These are phyloP conservation scores for Trichomonas vaginalis DNA, from an alignment of 208 protist species.

Conservation along the genomic window DNA sequence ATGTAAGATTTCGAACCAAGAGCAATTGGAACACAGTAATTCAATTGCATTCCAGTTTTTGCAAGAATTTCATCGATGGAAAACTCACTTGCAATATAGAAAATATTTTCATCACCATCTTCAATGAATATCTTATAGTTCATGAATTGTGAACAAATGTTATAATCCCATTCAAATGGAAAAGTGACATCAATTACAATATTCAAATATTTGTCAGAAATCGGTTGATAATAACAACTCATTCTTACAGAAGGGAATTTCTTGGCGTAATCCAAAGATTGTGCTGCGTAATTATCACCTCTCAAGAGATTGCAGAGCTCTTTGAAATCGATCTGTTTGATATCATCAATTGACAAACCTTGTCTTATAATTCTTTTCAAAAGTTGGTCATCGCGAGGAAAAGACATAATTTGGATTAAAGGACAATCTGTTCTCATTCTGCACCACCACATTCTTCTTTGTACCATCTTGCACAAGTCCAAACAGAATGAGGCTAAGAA, in stretches of 20 bases:
- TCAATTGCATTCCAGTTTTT: background rate
- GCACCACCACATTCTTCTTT: background rate
- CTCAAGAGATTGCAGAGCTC: background rate
- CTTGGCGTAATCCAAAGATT: background rate
- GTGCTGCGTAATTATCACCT: background rate
- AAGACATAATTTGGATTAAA: background rate
- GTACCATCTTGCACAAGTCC: background rate
- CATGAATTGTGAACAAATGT: background rate
- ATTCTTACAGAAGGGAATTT: background rate
- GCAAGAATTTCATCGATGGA: background rate
- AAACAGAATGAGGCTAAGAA: background rate
- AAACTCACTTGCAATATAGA: background rate
- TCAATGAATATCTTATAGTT: background rate
- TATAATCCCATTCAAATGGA: background rate
- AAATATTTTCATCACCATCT: background rate
- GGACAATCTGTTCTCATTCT: background rate
- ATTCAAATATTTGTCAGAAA: background rate
- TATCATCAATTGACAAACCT: background rate
- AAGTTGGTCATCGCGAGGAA: background rate
- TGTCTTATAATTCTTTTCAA: background rate
- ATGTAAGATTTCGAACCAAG: background rate
- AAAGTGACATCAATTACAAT: background rate
- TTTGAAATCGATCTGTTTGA: background rate
- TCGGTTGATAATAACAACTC: background rate
- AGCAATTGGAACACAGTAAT: background rate